Conservation (phyloP, 768 basidiomycete genomes). For the Russula ochroleuca region DNA sequence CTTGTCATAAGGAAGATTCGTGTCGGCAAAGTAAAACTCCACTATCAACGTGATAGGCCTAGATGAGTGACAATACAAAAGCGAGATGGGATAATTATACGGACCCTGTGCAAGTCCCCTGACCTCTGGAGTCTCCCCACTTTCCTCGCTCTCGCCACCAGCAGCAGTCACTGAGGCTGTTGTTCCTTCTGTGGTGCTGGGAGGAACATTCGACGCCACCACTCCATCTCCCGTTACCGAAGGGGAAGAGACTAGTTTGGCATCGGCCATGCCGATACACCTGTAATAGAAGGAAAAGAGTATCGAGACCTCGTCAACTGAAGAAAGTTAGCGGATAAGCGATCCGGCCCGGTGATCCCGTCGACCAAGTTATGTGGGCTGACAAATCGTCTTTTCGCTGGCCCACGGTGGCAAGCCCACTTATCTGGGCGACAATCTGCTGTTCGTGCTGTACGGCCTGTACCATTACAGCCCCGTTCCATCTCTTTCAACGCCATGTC, state of each 20-base stretch:
- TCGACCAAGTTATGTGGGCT: too few relatives aligned
- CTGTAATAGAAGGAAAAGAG: not conserved
- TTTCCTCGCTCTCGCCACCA: not conserved
- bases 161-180: not conserved
- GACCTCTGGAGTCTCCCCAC: constrained; percentile 39
- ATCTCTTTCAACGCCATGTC: too few relatives aligned
- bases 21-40: constrained; percentile 94
- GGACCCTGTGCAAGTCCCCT: constrained; percentile 55
- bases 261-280: constrained; percentile 14
- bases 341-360: constrained; percentile 6
- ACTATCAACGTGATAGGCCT: constrained; percentile 43
- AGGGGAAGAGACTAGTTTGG: not conserved
- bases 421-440: too few relatives aligned
- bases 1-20: constrained; percentile 93
- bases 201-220: not conserved
- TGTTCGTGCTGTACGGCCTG: too few relatives aligned
- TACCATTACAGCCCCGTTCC: too few relatives aligned
- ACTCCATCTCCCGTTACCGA: not conserved
- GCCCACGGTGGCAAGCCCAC: too few relatives aligned
- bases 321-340: not conserved
- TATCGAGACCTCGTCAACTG: not conserved
- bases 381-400: too few relatives aligned
- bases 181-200: not conserved
- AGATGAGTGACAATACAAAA: not conserved
- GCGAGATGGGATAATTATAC: constrained; percentile 24